These are phyloP conservation scores for Penicillium nordicum DNA, from an alignment of 2,329 filamentous ascomycete genomes.

Conservation along the genomic window DNA sequence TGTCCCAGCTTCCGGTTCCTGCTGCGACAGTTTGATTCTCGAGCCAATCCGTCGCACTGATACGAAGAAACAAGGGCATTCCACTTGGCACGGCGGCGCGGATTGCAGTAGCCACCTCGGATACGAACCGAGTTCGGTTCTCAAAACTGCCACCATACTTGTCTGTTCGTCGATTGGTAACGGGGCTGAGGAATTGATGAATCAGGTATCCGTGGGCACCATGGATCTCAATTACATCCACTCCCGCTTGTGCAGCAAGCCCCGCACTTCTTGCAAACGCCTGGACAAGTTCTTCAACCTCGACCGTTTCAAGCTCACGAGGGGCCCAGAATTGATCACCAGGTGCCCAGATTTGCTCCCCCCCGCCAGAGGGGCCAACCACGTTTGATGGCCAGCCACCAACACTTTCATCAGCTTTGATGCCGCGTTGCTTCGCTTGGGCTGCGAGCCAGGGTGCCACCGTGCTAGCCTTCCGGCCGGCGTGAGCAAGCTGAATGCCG, in stretches of 20 bases:
- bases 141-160: slow-evolving; percentile 49
- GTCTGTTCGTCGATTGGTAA: slow-evolving; percentile 63
- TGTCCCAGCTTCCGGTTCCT: slow-evolving; percentile 38
- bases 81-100: slow-evolving; percentile 59
- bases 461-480: slow-evolving; percentile 61
- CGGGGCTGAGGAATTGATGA: slow-evolving; percentile 65
- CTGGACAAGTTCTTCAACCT: slow-evolving; percentile 63
- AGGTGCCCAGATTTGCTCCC: slow-evolving; percentile 56
- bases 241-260: slow-evolving; percentile 63
- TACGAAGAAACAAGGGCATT: slow-evolving; percentile 69
- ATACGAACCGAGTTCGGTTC: slow-evolving; percentile 64
- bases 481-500: slow-evolving; percentile 77
- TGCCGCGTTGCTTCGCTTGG: slow-evolving; percentile 14
- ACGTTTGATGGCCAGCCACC: slow-evolving; percentile 56
- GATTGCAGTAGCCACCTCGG: slow-evolving; percentile 62
- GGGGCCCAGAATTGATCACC: slow-evolving; percentile 63
- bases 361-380: slow-evolving; percentile 31
- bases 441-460: slow-evolving; percentile 48
- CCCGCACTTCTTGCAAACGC: slow-evolving; percentile 58
- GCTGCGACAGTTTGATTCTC: slow-evolving; percentile 42
- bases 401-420: slow-evolving; percentile 47
- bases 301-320: slow-evolving; percentile 62
- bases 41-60: slow-evolving; percentile 71
- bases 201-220: slow-evolving; percentile 75
- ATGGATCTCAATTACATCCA: slow-evolving; percentile 77